Conservation (phyloP, 1,284 basidiomycete genomes). For the Ceratobasidium sp. region DNA sequence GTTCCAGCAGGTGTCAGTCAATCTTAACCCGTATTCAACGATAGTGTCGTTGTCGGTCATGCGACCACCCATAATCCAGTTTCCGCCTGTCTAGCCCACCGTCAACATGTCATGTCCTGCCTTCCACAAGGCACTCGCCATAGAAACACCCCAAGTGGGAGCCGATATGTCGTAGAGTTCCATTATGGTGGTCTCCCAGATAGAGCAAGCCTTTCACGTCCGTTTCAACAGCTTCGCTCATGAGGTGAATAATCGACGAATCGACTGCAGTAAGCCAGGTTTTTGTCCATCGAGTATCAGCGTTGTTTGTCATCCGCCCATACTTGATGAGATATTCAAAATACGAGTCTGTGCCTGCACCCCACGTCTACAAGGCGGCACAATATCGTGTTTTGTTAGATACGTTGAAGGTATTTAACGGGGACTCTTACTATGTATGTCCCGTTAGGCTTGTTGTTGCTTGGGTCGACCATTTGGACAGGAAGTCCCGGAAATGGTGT, state of each 20-base stretch:
- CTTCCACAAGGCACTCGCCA: constrained; percentile 17
- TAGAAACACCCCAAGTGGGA: constrained; percentile 42
- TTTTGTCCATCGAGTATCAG: constrained; percentile 13
- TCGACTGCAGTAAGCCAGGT: constrained; percentile 39
- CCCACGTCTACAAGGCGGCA: constrained; percentile 31
- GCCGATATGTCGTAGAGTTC: constrained; percentile 25
- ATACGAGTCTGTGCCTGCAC: constrained; percentile 34
- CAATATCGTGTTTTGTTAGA: neutral
- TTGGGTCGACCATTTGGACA: constrained; percentile 71
- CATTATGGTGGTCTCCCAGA: constrained; percentile 25
- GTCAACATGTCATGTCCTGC: neutral
- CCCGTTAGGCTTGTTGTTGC: constrained; percentile 65
- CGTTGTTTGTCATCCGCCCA: constrained; percentile 41
- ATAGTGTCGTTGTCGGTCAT: constrained; percentile 39
- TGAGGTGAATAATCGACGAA: constrained; percentile 28
- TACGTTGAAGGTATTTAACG: neutral
- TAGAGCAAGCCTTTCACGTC: constrained; percentile 31
- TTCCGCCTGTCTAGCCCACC: constrained; percentile 5
- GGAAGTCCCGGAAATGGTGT: constrained; percentile 63
- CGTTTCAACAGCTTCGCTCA: constrained; percentile 21
- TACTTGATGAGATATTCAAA: constrained; percentile 42
- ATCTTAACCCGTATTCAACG: constrained; percentile 29
- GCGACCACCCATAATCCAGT: constrained; percentile 44
- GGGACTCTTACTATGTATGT: constrained; percentile 70
- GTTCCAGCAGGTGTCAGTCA: constrained; percentile 36